These are phyloP conservation scores for Russula sp. DNA, from an alignment of 768 basidiomycete species.

Conservation along the genomic window DNA sequence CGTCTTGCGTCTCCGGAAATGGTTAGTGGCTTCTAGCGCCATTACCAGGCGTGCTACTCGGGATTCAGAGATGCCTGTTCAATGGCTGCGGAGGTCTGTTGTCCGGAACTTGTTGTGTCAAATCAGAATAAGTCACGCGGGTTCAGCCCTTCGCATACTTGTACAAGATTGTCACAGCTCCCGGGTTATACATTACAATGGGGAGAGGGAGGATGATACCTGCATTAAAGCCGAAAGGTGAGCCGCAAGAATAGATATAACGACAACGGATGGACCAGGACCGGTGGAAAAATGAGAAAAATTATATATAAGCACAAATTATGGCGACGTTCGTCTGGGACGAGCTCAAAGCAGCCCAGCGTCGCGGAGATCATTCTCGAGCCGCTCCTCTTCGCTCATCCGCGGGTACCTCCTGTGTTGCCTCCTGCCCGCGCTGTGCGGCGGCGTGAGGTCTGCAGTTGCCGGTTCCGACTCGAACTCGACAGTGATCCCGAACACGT, in stretches of 20 bases:
- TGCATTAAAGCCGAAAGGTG: not conserved
- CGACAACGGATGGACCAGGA: not conserved
- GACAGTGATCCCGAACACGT: conserved; percentile 19
- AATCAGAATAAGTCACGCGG: not conserved
- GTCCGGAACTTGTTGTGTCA: not conserved
- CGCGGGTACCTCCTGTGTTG: not conserved
- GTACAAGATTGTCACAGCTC: not conserved
- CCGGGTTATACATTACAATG: conserved; percentile 3
- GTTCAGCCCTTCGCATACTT: not conserved
- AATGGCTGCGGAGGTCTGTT: not conserved
- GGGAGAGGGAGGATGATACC: not conserved
- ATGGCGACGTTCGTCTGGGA: too few relatives aligned
- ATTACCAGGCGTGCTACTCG: not conserved
- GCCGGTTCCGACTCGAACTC: not conserved
- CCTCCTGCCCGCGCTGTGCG: not conserved
- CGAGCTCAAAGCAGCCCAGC: conserved; percentile 17
- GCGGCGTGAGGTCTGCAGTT: not conserved
- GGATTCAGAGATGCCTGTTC: not conserved
- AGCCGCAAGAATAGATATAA: not conserved
- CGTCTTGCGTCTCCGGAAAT: not conserved
- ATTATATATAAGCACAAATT: not conserved
- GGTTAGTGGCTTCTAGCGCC: not conserved
- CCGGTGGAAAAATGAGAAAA: not conserved
- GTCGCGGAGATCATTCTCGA: conserved; percentile 20
- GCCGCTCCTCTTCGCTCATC: conserved; percentile 13